Evolutionary conservation across 768 basidiomycete genomes (phyloP), one percentile per base, ranked within the genome.

Genomic region (Boletus tylopilopsis): DNA sequence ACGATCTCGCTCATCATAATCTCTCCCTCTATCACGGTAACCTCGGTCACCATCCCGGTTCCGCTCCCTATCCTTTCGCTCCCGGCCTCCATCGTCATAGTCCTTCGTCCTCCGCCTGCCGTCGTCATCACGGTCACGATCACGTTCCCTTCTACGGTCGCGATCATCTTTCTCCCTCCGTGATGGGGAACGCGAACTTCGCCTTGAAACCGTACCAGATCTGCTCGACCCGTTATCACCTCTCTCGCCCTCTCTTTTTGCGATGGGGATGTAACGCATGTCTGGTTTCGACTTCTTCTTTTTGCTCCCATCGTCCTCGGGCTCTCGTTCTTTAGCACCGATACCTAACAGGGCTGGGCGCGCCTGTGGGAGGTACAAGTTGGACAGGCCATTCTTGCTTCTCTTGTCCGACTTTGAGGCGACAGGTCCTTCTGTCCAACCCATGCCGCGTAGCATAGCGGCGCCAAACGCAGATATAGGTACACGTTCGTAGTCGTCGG

Each of bases 361-460:
- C 2, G 88, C 73, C 47, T 77, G 72, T 0, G 96, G 96, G 0
- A 94, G 69, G 64, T 91, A 94, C 2, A 94, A 86, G 57, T 92
- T 82, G 2, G 81, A 75, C 15, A 82, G 64, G 2, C 82, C 87
- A 51, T 80, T 73, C 44, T 68, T 68, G 2, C 56, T 76, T 15
- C 81, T 76, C 9, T 78, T 73, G 32, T 79, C 82, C 37, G 37
- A 48, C 40, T 79, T 75, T 21, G 83, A 76, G 3, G 89, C 90
- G 5, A 85, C 82, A 4, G 78, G 78, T 1, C 89, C 87, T 30
- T 88, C 84, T 52, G 89, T 89, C 93, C 93, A 97, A 3, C 94
- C 94, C 96, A 98, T 98, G 0, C 95, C 95, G 38, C 94, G 80
- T 5, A 96, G 75, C 58, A 98, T 78, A 7, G 96, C 96, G 5